phyloP scores from a whole-genome alignment of 176 grass and related monocot species.

The Rhynchospora breviuscula region DNA sequence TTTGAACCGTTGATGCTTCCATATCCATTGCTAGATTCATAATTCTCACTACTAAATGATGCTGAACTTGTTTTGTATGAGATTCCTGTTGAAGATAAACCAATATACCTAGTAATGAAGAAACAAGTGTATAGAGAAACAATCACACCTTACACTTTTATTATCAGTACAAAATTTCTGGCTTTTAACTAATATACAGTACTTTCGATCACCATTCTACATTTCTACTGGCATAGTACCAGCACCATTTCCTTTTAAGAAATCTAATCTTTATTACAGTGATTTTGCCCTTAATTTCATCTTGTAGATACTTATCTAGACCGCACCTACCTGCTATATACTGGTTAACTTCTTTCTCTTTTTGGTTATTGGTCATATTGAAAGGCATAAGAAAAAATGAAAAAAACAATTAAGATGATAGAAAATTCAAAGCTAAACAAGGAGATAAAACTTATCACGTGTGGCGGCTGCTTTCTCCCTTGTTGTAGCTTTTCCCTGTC shows the following conservation, averaged over 20 bases:
- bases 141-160: neutral
- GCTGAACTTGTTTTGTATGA: constrained; percentile 36
- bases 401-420: neutral
- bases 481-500: constrained; percentile 67
- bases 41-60: constrained; percentile 31
- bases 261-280: neutral
- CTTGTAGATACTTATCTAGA: neutral
- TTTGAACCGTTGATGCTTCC: constrained; percentile 23
- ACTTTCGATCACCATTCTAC: neutral
- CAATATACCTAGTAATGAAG: constrained; percentile 44
- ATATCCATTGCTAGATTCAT: constrained; percentile 35
- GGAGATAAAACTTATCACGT: constrained; percentile 44
- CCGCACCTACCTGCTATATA: neutral
- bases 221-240: neutral
- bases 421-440: neutral
- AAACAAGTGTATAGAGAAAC: constrained; percentile 13
- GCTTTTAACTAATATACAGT: neutral
- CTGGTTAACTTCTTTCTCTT: neutral
- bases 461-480: constrained; percentile 47
- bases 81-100: constrained; percentile 53
- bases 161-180: neutral
- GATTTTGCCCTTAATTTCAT: neutral
- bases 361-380: neutral
- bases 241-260: neutral
- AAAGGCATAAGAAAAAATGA: neutral